A percentile compares a stretch with the other conserved stretches of the same genome.
phyloP scores from a whole-genome alignment of 164 flowering plant genomes.

The Liquidambar formosana region DNA sequence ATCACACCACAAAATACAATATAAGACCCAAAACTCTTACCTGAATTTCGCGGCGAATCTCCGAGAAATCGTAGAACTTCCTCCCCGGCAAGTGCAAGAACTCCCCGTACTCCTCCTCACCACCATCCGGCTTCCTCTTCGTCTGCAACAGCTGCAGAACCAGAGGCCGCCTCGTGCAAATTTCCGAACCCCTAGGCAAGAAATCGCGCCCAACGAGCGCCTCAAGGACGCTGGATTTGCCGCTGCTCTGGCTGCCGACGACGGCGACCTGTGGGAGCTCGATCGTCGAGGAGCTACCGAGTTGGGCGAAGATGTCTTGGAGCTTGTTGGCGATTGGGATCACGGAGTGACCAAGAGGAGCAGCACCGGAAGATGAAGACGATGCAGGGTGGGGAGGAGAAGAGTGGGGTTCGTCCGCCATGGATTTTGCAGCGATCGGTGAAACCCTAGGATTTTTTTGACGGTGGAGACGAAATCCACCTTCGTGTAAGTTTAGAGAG shows the following conservation, averaged over 20 bases:
- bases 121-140: conserved; percentile 48
- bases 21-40: conserved; percentile 30
- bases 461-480: too few species aligned
- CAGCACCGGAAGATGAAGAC: conserved; percentile 19
- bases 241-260: conserved; percentile 95
- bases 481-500: too few species aligned
- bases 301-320: conserved; percentile 87
- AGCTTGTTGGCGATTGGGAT: conserved; percentile 92
- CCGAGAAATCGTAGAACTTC: conserved; percentile 67
- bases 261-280: conserved; percentile 95
- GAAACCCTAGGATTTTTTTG: conserved; percentile 10
- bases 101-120: conserved; percentile 89
- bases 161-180: conserved; percentile 91
- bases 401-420: conserved; percentile 28
- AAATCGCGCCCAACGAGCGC: conserved; percentile 94
- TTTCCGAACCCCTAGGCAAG: conserved; percentile 79
- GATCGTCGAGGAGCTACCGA: conserved; percentile 67
- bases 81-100: conserved; percentile 76
- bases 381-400: neutral
- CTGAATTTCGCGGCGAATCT: conserved; percentile 86
- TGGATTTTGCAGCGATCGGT: conserved; percentile 4
- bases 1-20: neutral
- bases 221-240: conserved; percentile 91
- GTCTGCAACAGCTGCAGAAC: conserved; percentile 87
- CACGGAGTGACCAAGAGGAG: conserved; percentile 60